Percentiles rank a stretch among this genome's conserved stretches.
These are phyloP conservation scores for Aureobasidium vineae DNA, from an alignment of 2,329 filamentous ascomycete genomes.

Conservation along the genomic window DNA sequence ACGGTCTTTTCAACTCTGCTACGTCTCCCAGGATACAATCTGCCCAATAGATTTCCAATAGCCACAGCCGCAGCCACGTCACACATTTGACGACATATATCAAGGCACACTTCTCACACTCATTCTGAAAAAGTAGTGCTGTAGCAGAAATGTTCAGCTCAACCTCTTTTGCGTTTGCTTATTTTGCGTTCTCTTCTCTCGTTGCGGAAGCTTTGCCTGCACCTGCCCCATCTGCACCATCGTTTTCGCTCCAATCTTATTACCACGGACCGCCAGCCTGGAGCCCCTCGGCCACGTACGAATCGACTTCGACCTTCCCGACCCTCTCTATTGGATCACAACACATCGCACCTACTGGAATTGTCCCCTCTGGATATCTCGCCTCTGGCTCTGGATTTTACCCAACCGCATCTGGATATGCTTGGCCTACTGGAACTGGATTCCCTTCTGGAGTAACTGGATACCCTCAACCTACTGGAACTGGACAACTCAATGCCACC, in stretches of 20 bases:
- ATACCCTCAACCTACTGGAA: conserved; percentile 24
- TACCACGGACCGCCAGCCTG: conserved; percentile 22
- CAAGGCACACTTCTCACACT: conserved; percentile 1
- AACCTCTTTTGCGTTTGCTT: conserved; percentile 25
- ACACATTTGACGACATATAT: conserved; percentile 20
- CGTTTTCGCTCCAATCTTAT: conserved; percentile 17
- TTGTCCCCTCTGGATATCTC: conserved; percentile 23
- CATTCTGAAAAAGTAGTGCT: conserved; percentile 15
- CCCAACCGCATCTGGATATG: conserved; percentile 28
- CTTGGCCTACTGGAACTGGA: conserved; percentile 28
- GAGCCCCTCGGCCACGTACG: conserved; percentile 21
- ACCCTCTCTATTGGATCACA: conserved; percentile 14
- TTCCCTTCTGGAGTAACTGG: conserved; percentile 26
- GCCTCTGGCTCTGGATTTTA: conserved; percentile 24
- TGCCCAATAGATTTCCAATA: conserved; percentile 19
- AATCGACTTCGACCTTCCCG: conserved; percentile 26
- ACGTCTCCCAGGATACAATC: conserved; percentile 25
- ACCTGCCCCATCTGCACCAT: conserved; percentile 15
- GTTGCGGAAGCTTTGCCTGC: conserved; percentile 26
- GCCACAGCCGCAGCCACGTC: conserved; percentile 24
- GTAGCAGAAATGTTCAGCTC: conserved; percentile 27
- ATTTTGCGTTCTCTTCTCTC: conserved; percentile 20
- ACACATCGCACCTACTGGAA: conserved; percentile 18
- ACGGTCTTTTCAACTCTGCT: conserved; percentile 47
- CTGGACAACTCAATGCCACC: conserved; percentile 21